Evolutionary conservation across 768 basidiomycete species (phyloP).

Genomic region (Pisolithus albus): DNA sequence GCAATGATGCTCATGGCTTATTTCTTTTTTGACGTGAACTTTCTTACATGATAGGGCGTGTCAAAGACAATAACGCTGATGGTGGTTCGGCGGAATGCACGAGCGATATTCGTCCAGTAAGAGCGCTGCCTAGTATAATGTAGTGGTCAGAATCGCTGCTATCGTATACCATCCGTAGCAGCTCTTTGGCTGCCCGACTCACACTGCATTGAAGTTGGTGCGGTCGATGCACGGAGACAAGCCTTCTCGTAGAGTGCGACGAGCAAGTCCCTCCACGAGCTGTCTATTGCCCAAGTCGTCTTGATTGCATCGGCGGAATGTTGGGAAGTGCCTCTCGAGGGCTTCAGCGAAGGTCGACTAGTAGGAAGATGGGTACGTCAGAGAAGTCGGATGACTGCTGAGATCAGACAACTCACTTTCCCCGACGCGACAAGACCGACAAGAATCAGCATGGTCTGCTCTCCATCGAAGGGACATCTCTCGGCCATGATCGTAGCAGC

Average conservation of each 20-base stretch:
- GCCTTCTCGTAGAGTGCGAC: slow-evolving; percentile 46
- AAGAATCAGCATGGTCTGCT: slow-evolving; percentile 57
- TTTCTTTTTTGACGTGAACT: slow-evolving; percentile 2
- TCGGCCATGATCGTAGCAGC: slow-evolving; percentile 2
- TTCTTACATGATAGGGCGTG: slow-evolving; percentile 63
- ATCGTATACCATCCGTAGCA: not conserved
- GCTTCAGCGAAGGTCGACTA: slow-evolving; percentile 67
- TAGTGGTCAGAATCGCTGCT: not conserved
- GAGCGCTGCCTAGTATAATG: slow-evolving; percentile 49
- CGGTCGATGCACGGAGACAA: slow-evolving; percentile 74
- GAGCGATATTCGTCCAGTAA: slow-evolving; percentile 70
- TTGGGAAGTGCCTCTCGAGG: slow-evolving; percentile 53
- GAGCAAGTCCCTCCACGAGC: slow-evolving; percentile 55
- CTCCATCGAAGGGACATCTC: slow-evolving; percentile 14
- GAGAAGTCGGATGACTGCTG: slow-evolving; percentile 4
- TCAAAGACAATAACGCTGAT: slow-evolving; percentile 76
- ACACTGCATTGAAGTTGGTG: slow-evolving; percentile 68
- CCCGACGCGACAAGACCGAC: slow-evolving; percentile 72
- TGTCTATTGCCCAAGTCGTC: slow-evolving; percentile 69
- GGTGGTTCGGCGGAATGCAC: slow-evolving; percentile 52
- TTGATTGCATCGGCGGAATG: slow-evolving; percentile 68
- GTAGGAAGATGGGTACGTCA: slow-evolving; percentile 14
- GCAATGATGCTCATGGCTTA: slow-evolving; percentile 3
- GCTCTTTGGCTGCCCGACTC: slow-evolving; percentile 20
- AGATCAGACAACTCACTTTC: slow-evolving; percentile 41